These are phyloP conservation scores for Ensete ventricosum DNA, from an alignment of 176 grass and related monocot species.

Conservation along the genomic window DNA sequence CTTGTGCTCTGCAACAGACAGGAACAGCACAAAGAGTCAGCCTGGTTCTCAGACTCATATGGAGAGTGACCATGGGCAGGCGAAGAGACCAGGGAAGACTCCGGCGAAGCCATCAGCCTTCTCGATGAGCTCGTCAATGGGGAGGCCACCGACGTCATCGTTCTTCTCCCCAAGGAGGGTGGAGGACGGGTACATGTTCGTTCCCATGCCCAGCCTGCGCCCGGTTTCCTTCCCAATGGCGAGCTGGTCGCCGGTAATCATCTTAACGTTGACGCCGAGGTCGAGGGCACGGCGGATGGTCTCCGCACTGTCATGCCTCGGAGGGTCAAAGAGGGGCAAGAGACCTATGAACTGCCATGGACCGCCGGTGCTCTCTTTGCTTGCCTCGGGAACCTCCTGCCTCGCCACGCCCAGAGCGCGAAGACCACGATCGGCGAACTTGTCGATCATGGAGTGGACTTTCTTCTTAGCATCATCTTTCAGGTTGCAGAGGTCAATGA, in stretches of 20 bases:
- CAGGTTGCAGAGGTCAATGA: not conserved
- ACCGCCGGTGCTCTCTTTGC: not conserved
- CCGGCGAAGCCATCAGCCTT: conserved; percentile 13
- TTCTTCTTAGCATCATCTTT: not conserved
- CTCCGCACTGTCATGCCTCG: conserved; percentile 9
- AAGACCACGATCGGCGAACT: not conserved
- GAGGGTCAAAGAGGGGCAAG: conserved; percentile 8
- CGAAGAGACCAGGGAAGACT: conserved; percentile 7
- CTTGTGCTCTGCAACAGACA: not conserved
- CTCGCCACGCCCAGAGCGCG: not conserved
- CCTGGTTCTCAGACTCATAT: not conserved
- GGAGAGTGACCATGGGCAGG: not conserved
- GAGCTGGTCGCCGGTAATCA: conserved; percentile 16
- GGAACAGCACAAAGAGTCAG: not conserved
- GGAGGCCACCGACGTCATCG: not conserved
- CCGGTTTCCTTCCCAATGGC: conserved; percentile 7
- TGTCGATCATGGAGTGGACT: not conserved
- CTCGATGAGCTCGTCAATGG: conserved; percentile 10
- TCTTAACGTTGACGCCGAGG: conserved; percentile 14
- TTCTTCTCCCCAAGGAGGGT: conserved; percentile 1
- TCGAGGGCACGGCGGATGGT: conserved; percentile 1
- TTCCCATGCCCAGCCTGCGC: conserved; percentile 12
- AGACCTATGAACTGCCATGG: conserved; percentile 12
- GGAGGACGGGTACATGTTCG: conserved; percentile 17
- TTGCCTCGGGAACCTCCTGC: conserved; percentile 6